Conservation (phyloP, 306 rosid genomes). For the Amphicarpaea edgeworthii region DNA sequence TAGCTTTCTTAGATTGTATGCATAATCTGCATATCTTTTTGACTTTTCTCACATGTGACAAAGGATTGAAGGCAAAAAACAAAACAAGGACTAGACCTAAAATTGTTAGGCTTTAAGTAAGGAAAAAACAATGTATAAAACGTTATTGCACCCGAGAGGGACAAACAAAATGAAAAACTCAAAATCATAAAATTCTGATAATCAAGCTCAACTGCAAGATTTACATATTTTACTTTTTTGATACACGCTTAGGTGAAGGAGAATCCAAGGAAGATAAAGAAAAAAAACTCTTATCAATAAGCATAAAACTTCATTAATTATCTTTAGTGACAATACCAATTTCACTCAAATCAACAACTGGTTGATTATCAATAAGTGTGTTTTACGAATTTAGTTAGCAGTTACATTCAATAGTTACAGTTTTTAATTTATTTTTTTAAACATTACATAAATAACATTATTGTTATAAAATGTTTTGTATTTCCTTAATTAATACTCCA, state of each 20-base stretch:
- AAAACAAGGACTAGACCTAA: conserved; percentile 6
- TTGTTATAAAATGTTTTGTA: neutral
- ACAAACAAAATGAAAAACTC: neutral
- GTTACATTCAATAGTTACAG: neutral
- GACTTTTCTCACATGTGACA: conserved; percentile 42
- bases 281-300: neutral
- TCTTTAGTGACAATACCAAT: too few species aligned
- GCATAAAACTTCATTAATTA: too few species aligned
- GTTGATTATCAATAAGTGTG: too few species aligned
- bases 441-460: neutral
- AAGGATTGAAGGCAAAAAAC: neutral
- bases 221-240: neutral
- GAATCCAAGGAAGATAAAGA: too few species aligned
- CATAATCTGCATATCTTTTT: conserved; percentile 24
- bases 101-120: conserved; percentile 31
- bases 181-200: conserved; percentile 2
- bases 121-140: conserved; percentile 1
- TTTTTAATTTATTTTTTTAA: neutral
- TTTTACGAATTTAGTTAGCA: neutral
- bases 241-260: neutral
- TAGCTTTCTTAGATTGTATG: conserved; percentile 18
- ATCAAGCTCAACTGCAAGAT: conserved; percentile 5
- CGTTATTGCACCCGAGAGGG: neutral
- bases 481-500: neutral
- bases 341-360: too few species aligned